phyloP scores from a whole-genome alignment of 164 flowering plant species.

The Stephania yunnanensis region DNA sequence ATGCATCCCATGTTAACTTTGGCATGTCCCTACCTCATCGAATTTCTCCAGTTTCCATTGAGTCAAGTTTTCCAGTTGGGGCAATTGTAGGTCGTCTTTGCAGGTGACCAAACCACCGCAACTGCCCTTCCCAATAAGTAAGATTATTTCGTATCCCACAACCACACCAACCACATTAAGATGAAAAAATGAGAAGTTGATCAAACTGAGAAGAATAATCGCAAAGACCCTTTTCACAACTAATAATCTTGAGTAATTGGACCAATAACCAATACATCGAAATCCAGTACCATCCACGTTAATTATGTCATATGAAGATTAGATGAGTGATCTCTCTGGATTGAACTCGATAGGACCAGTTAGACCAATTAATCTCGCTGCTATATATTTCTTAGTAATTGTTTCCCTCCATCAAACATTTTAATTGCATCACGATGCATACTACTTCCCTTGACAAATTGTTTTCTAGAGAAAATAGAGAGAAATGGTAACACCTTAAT shows the following conservation, averaged over 20 bases:
- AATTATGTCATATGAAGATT: conserved; percentile 71
- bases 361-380: conserved; percentile 39
- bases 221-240: conserved; percentile 5
- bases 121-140: too few species aligned
- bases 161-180: too few species aligned
- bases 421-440: conserved; percentile 56
- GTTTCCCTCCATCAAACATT: conserved; percentile 51
- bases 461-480: conserved; percentile 52
- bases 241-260: conserved; percentile 62
- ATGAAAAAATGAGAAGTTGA: too few species aligned
- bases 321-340: conserved; percentile 39
- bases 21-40: too few species aligned
- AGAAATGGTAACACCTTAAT: conserved; percentile 63
- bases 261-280: conserved; percentile 66
- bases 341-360: conserved; percentile 50
- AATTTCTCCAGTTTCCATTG: too few species aligned
- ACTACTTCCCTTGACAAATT: conserved; percentile 19
- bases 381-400: conserved; percentile 40
- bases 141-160: too few species aligned
- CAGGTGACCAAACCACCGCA: too few species aligned
- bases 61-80: too few species aligned
- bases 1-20: too few species aligned
- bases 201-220: too few species aligned
- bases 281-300: conserved; percentile 67
- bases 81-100: too few species aligned